Evolutionary conservation across 345 rosid genomes (phyloP).

Genomic region (Boechera retrofracta): DNA sequence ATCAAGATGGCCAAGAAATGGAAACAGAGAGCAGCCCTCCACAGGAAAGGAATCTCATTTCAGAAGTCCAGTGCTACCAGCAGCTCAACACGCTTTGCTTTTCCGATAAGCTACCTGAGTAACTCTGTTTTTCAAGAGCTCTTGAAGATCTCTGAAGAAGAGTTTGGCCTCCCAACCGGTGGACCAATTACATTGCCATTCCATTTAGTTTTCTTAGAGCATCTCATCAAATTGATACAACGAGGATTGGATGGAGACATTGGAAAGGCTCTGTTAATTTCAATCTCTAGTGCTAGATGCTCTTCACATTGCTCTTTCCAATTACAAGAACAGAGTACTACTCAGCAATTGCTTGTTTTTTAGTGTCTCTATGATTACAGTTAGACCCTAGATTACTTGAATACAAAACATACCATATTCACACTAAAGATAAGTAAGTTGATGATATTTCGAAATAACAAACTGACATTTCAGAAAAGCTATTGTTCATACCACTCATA

Average conservation of each 20-base stretch:
- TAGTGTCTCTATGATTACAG: neutral
- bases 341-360: constrained; percentile 17
- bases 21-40: constrained; percentile 24
- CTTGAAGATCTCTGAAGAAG: neutral
- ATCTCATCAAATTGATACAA: neutral
- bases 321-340: neutral
- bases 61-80: constrained; percentile 4
- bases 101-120: constrained; percentile 13
- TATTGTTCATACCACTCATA: too few relatives aligned
- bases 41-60: constrained; percentile 35
- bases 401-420: too few relatives aligned
- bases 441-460: too few relatives aligned
- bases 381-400: too few relatives aligned
- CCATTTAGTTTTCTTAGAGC: neutral
- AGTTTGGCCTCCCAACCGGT: neutral
- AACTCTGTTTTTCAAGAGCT: constrained; percentile 40
- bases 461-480: too few relatives aligned
- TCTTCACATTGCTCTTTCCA: neutral
- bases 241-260: neutral
- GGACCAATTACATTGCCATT: neutral
- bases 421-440: too few relatives aligned
- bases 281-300: constrained; percentile 3
- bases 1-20: constrained; percentile 35
- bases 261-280: constrained; percentile 29
- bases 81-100: neutral